Base-by-base conservation (phyloP, 352 stramenopile genomes). In the Plasmopara muralis region DNA sequence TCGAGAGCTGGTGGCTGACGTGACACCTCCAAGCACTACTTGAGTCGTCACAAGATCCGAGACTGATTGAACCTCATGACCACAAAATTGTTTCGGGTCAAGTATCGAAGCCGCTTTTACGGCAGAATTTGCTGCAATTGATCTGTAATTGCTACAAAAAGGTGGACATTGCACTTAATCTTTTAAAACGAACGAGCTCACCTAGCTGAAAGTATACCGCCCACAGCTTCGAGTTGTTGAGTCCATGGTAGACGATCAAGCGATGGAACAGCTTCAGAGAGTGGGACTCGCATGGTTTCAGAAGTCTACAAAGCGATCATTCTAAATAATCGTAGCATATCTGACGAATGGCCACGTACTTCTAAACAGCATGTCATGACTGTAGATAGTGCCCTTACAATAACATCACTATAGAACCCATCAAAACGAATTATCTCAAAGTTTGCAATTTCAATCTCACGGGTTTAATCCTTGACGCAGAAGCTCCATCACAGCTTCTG, bases 11-110 rank as follows among this genome's bases (percentile, higher is more conserved):
- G 1, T 40, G 0, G 37, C 16, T 9, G 55, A 62, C 0, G 60
- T 60, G 9, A 41, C 42, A 7, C 60, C 60, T 29, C 60, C 60
- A 41, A 64, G 55, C 55, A 68, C 40, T 6, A 64, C 44, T 33
- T 62, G 50, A 4, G n/a, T 42, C 31, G 60, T 61, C n/a, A 62
- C 47, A 9, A 68, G 37, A 13, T 57, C 47, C 4, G 40, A 18
- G 46, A 68, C 10, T 2, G 46, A 33, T 2, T 12, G 31, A 5
- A 48, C 0, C 0, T 58, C n/a, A 14, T 44, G 35, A 3, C 54
- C 60, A n/a, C 50, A 47, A 29, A 64, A 62, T 14, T 14, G 46
- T 39, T 49, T 44, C 3, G 60, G 50, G 9, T 57, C 50, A 8
- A 68, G 57, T 10, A 9, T 43, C 6, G 35, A 55, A 6, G 10